Evolutionary conservation across 371 early-diverging fungal genomes (phyloP).

Genomic region (Mortierella sp.): DNA sequence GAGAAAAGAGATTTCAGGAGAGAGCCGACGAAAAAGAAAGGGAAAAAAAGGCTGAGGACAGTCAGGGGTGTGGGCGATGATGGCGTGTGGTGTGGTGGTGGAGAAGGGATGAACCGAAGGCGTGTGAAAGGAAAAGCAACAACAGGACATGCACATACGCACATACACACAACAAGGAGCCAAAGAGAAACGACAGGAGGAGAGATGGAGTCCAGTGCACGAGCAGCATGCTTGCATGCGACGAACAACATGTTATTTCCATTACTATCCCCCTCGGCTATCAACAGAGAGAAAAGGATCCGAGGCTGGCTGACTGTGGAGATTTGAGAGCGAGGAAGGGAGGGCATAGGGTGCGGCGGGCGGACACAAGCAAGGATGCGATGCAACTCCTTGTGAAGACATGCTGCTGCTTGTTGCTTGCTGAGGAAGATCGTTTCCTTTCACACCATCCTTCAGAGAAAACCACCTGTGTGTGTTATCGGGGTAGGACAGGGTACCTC

Average conservation of each 20-base stretch:
- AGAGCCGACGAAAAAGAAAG: slow-evolving; percentile 3
- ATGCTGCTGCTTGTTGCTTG: not conserved
- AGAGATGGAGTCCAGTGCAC: not conserved
- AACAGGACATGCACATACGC: not conserved
- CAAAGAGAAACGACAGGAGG: not conserved
- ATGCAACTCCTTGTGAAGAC: not conserved
- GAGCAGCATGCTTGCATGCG: too few species aligned
- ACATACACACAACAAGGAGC: not conserved
- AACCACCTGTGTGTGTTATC: not conserved
- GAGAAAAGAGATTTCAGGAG: not conserved
- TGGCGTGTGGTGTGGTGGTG: not conserved
- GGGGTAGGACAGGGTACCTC: too few species aligned
- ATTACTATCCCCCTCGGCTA: not conserved
- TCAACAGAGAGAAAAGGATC: not conserved
- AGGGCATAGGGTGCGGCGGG: not conserved
- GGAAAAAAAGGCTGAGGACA: not conserved
- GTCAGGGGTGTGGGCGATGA: not conserved
- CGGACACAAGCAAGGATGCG: not conserved
- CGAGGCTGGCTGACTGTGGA: not conserved
- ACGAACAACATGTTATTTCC: not conserved
- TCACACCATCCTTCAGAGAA: not conserved
- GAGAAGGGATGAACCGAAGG: not conserved
- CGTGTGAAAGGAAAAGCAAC: not conserved
- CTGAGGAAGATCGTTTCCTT: not conserved
- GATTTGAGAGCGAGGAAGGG: not conserved